phyloP scores from a whole-genome alignment of 2,329 filamentous ascomycete genomes.

The Colletotrichum cuscutae region DNA sequence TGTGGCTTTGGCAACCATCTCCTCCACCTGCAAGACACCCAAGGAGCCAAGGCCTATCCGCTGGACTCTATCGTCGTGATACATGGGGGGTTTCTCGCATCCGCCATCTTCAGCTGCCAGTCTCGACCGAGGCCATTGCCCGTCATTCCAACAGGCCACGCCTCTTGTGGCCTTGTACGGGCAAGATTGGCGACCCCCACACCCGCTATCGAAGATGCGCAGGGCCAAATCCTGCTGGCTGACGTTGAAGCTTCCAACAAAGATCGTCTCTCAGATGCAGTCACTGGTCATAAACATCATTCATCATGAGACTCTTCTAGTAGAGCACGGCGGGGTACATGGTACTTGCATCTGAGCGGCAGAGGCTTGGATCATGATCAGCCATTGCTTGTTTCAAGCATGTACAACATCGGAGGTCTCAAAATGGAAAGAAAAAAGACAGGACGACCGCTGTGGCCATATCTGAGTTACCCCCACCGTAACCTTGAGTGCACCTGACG shows the following conservation, averaged over 20 bases:
- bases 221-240: not conserved
- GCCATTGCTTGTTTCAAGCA: constrained; percentile 4
- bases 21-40: not conserved
- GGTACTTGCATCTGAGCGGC: not conserved
- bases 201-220: not conserved
- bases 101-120: not conserved
- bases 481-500: constrained; percentile 5
- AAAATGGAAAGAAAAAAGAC: not conserved
- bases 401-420: constrained; percentile 13
- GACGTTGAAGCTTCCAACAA: not conserved
- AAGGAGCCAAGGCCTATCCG: not conserved
- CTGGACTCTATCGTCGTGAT: not conserved
- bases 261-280: not conserved
- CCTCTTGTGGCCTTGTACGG: not conserved
- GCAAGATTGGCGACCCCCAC: constrained; percentile 19
- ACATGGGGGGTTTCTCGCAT: not conserved
- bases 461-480: not conserved
- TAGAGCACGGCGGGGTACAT: not conserved
- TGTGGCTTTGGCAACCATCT: constrained; percentile 14
- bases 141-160: constrained; percentile 1
- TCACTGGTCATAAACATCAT: constrained; percentile 3
- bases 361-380: constrained; percentile 8
- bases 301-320: constrained; percentile 14
- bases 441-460: not conserved
- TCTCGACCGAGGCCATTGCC: not conserved